Base-by-base conservation (phyloP, 2,329 filamentous ascomycete genomes). In the Nemania serpens region DNA sequence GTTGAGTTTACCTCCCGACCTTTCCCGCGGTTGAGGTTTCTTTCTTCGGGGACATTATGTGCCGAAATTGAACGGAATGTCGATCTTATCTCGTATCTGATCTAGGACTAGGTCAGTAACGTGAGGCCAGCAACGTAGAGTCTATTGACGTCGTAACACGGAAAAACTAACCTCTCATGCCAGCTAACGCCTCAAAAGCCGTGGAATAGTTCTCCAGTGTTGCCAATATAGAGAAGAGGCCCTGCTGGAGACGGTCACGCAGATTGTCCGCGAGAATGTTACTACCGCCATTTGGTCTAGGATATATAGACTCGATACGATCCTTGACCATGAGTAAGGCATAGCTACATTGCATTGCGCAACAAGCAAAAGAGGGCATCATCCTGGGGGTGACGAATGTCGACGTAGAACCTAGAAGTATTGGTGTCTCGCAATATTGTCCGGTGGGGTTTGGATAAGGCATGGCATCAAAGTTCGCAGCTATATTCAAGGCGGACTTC, bases 401-500 rank as follows among this genome's bases (percentile, higher is more conserved):
- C 17, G 77, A 78, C 10, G 71, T 70, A 12, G 74, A 71, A 10
- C 75, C 73, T 37, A 79, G 64, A 58, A 73, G 76, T 43, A 68
- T 72, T 5, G 74, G 73, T 13, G 73, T 67, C 34, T 74, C 73
- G n/a, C 70, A 71, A 4, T 71, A 65, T 58, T 74, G 71, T 18
- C 75, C 68, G 22, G 70, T 76, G 66, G 78, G 75, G 54, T 77
- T 77, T 13, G 81, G 81, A 55, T 78, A 81, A 0, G 81, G 80
- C 36, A 83, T 67, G 11, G 73, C 70, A 62, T 79, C 75, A 53
- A 82, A 82, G 12, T 76, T 76, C 52, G 73, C 68, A 1, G 81
- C 77, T 56, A 83, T 82, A 61, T 75, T 79, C 45, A 83, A 74
- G 2, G 81, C 79, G 7, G 80, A 77, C 48, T 77, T 79, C 34